These are phyloP conservation scores for Dentipellis sp. DNA, from an alignment of 768 basidiomycete species.

Conservation along the genomic window DNA sequence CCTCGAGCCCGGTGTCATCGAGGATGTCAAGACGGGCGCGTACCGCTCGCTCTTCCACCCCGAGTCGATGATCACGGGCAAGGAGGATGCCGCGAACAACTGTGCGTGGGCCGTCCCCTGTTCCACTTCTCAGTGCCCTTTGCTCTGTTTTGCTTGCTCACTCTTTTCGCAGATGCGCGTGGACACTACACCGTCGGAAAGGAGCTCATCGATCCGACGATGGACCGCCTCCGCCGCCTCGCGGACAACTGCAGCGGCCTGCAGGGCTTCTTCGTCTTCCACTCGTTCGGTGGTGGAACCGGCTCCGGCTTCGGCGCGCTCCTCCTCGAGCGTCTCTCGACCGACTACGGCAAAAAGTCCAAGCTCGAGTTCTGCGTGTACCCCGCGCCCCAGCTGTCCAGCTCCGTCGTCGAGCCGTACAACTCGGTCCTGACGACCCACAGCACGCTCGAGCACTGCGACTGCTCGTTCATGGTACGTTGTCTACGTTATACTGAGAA, in stretches of 20 bases:
- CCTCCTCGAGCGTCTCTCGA: constrained; percentile 89
- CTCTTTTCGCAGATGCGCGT: constrained; percentile 64
- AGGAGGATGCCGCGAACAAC: constrained; percentile 99
- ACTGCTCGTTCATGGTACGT: constrained; percentile 96
- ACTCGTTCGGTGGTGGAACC: constrained; percentile 98
- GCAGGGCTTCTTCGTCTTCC: constrained; percentile 99
- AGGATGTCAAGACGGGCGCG: constrained; percentile 87
- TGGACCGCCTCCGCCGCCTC: constrained; percentile 91
- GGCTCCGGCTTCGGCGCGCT: constrained; percentile 98
- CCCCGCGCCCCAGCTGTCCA: constrained; percentile 87
- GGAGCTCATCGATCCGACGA: constrained; percentile 91
- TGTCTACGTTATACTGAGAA: neutral
- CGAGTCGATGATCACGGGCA: constrained; percentile 92
- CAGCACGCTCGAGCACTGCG: constrained; percentile 96
- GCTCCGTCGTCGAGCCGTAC: constrained; percentile 97
- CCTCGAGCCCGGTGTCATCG: constrained; percentile 90
- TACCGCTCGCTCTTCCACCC: constrained; percentile 97
- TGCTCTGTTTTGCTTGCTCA: constrained; percentile 2
- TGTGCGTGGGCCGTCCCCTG: constrained; percentile 44
- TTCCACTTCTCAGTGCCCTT: neutral
- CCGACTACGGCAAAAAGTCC: constrained; percentile 98
- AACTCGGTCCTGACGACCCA: constrained; percentile 96
- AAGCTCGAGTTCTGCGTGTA: constrained; percentile 98
- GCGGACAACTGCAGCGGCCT: constrained; percentile 96
- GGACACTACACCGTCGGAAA: constrained; percentile 99